A percentile compares a stretch with the other conserved stretches of the same genome.
Conservation (phyloP, 768 basidiomycete species). For the Russula virescens region DNA sequence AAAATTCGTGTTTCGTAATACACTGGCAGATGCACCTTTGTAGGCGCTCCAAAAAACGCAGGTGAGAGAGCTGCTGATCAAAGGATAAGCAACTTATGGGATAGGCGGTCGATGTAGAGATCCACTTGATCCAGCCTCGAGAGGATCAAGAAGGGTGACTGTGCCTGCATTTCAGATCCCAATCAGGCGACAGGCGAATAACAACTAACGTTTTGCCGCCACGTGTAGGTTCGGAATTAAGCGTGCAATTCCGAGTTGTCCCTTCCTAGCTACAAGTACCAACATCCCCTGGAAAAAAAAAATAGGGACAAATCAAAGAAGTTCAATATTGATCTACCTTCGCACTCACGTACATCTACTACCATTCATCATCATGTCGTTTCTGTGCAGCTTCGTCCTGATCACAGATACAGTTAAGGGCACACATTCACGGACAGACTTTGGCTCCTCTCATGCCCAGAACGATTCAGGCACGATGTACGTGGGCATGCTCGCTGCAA, state of each 20-base stretch:
- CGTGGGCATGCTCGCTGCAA: constrained; percentile 10
- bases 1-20: constrained; percentile 12
- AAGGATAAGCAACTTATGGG: background rate
- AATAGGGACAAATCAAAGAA: constrained; percentile 17
- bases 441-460: background rate
- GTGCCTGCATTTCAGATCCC: constrained; percentile 19
- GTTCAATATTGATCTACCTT: constrained; percentile 15
- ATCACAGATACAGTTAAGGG: background rate
- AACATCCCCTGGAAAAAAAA: constrained; percentile 1
- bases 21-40: background rate
- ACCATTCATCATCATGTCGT: background rate
- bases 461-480: constrained; percentile 1
- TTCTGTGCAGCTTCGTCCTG: background rate
- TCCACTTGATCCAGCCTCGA: background rate
- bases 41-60: background rate
- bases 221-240: constrained; percentile 19
- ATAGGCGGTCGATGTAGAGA: background rate
- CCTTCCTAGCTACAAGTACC: constrained; percentile 1
- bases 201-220: constrained; percentile 8
- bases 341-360: background rate
- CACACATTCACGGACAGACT: background rate
- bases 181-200: constrained; percentile 18
- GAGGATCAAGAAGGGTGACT: constrained; percentile 13
- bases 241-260: constrained; percentile 18
- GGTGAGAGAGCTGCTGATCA: constrained; percentile 2